Evolutionary conservation across 2,329 filamentous ascomycete genomes (phyloP).

Genomic region (Setomelanomma holmii): DNA sequence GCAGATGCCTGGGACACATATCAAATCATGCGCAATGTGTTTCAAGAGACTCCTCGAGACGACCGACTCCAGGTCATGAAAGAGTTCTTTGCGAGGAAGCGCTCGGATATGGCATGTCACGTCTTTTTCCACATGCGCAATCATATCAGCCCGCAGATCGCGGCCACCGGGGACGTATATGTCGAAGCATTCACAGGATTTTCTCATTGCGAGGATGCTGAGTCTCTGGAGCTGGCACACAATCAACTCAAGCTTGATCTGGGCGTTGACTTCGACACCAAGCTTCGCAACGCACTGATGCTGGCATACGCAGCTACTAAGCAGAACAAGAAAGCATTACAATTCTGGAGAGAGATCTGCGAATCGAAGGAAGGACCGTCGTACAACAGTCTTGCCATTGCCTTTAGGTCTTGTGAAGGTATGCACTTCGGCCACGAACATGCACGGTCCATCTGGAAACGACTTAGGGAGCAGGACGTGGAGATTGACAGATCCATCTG

Average conservation of each 20-base stretch:
- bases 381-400: slow-evolving; percentile 79
- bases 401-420: slow-evolving; percentile 80
- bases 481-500: slow-evolving; percentile 77
- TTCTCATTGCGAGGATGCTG: slow-evolving; percentile 64
- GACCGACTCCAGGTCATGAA: slow-evolving; percentile 78
- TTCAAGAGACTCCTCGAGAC: slow-evolving; percentile 68
- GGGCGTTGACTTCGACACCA: slow-evolving; percentile 77
- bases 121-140: slow-evolving; percentile 96
- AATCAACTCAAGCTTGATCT: slow-evolving; percentile 95
- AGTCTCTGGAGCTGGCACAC: slow-evolving; percentile 77
- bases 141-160: slow-evolving; percentile 66
- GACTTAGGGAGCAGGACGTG: slow-evolving; percentile 76
- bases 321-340: slow-evolving; percentile 70
- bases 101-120: slow-evolving; percentile 83
- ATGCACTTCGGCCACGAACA: slow-evolving; percentile 54
- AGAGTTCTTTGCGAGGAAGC: slow-evolving; percentile 76
- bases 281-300: slow-evolving; percentile 84
- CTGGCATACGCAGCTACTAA: slow-evolving; percentile 78
- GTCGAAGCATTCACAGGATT: slow-evolving; percentile 79
- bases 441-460: slow-evolving; percentile 70
- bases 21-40: slow-evolving; percentile 63
- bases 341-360: slow-evolving; percentile 86
- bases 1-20: slow-evolving; percentile 69
- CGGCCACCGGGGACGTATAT: slow-evolving; percentile 78
- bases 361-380: slow-evolving; percentile 84